These are phyloP conservation scores for Sophora flavescens DNA, from an alignment of 306 rosid genomes.

Conservation along the genomic window DNA sequence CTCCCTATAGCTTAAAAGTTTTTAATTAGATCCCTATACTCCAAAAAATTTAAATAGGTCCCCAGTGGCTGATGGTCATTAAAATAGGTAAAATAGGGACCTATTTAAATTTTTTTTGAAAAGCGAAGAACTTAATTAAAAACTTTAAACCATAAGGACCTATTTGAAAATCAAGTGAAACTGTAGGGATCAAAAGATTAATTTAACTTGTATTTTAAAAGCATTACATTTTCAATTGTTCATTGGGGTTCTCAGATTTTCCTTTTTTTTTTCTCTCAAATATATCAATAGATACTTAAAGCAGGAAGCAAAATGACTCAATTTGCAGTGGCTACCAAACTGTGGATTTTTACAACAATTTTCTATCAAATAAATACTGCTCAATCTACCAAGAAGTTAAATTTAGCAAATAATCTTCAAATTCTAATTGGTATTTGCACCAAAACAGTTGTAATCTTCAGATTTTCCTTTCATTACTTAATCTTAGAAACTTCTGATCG, in stretches of 20 bases:
- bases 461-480: conserved; percentile 24
- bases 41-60: too few relatives aligned
- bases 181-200: too few relatives aligned
- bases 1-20: too few relatives aligned
- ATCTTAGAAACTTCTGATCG: conserved; percentile 2
- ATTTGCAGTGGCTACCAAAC: not conserved
- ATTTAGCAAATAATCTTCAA: conserved; percentile 8
- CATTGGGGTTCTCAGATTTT: conserved; percentile 20
- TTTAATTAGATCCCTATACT: too few relatives aligned
- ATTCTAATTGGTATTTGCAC: not conserved
- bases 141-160: too few relatives aligned
- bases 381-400: not conserved
- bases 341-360: not conserved
- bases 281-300: not conserved
- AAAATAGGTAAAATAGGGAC: too few relatives aligned
- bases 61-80: too few relatives aligned
- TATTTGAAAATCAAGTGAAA: too few relatives aligned
- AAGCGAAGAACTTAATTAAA: too few relatives aligned
- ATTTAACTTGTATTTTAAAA: not conserved
- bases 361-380: not conserved
- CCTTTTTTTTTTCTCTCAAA: not conserved
- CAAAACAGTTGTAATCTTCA: conserved; percentile 1
- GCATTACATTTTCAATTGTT: conserved; percentile 19
- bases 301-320: not conserved
- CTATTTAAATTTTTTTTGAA: too few relatives aligned